Evolutionary conservation across 169 alveolate genomes (phyloP), one percentile per base, ranked within the genome.

Genomic region (Theileria equi): DNA sequence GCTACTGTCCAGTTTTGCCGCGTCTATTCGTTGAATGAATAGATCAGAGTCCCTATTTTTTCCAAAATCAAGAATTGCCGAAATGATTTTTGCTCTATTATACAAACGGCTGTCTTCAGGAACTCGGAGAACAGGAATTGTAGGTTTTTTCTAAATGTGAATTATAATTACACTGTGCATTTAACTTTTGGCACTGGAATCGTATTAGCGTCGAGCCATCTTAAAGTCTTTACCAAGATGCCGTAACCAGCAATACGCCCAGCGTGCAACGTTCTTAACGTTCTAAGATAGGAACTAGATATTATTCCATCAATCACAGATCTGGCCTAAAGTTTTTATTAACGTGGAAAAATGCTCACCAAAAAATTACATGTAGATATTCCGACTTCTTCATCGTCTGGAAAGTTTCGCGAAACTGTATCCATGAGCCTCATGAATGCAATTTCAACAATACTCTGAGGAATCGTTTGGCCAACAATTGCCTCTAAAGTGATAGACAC

Each of bases 361-460:
- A 60, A 21, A 34, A 60, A 60, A 23, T 36, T 54, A 31, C 65
- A 54, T 8, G 38, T 16, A 16, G 38, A 10, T 34, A 36, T 49
- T 49, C 38, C 52, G 1, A 49, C 65, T n/a, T 54, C 65, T 19
- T 5, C 5, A 49, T 49, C 38, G 34, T 54, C 65, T n/a, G 49
- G 35, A 5, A 34, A 54, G 44, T 25, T 54, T 10, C 48, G 34
- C 3, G 44, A 17, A 3, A 54, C 32, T 21, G 28, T 29, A 17
- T 49, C 65, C 10, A 54, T 45, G 32, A 54, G 65, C 38, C 65
- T 54, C 23, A 54, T 54, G 65, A 54, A 54, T 25, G 65, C 19
- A 45, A 54, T 28, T 19, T 54, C 65, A 45, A 54, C 38, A 3
- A 54, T 29, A 54, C 65, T 54, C 44, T 34, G 34, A 25, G 65